A percentile compares a stretch with the other conserved stretches of the same genome.
These are phyloP conservation scores for Monosporascus sp. DNA, from an alignment of 2,329 filamentous ascomycete genomes.

Conservation along the genomic window DNA sequence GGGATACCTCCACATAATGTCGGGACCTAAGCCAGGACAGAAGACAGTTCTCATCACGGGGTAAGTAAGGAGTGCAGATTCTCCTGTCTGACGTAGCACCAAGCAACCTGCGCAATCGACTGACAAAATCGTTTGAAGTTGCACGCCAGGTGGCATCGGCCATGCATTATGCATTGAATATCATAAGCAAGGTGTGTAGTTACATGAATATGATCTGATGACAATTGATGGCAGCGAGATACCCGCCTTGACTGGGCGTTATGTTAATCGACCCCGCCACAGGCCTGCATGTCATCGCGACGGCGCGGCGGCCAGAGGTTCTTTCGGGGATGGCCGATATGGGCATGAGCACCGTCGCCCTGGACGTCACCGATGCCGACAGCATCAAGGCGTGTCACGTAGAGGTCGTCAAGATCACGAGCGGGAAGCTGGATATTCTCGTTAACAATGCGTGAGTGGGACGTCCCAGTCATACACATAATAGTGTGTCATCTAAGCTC, in stretches of 20 bases:
- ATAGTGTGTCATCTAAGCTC: not conserved
- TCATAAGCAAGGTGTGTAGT: constrained; percentile 37
- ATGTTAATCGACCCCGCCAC: not conserved
- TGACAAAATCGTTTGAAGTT: constrained; percentile 28
- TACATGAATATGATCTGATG: not conserved
- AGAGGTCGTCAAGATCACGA: constrained; percentile 39
- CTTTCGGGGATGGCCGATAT: constrained; percentile 36
- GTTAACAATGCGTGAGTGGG: constrained; percentile 48
- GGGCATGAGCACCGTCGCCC: constrained; percentile 40
- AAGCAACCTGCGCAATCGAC: not conserved
- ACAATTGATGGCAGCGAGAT: no score
- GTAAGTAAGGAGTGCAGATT: not conserved
- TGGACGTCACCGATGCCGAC: constrained; percentile 46
- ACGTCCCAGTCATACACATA: not conserved
- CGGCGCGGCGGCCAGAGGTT: constrained; percentile 41
- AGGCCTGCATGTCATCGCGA: constrained; percentile 49
- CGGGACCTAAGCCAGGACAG: not conserved
- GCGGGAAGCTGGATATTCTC: constrained; percentile 46
- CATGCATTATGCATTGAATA: constrained; percentile 46
- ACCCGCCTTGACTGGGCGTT: not conserved
- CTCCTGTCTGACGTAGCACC: not conserved
- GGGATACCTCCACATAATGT: not conserved
- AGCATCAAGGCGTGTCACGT: constrained; percentile 41
- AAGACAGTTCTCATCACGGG: constrained; percentile 4
- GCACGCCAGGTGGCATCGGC: constrained; percentile 51